phyloP scores from a whole-genome alignment of 441 rosid species.

The Populus hybrid region DNA sequence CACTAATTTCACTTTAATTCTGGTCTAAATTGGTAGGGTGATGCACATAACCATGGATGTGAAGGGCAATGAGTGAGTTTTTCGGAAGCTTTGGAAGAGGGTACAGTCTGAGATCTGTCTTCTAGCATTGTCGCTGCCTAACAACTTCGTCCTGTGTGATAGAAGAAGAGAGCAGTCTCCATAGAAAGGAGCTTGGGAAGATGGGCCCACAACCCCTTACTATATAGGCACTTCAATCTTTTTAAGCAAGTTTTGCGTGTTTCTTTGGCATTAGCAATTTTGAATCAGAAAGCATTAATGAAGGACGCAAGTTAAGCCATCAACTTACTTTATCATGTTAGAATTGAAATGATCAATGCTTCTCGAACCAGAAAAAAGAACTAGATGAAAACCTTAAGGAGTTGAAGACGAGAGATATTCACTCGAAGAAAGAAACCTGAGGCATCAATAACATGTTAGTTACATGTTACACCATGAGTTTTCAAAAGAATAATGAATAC shows the following conservation, averaged over 20 bases:
- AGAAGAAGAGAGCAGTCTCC: neutral
- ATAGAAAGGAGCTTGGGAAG: neutral
- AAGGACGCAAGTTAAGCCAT: too few relatives aligned
- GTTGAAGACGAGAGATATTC: neutral
- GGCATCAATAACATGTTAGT: neutral
- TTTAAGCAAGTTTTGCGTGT: too few relatives aligned
- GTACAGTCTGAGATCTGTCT: neutral
- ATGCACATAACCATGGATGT: neutral
- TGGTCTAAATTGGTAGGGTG: neutral
- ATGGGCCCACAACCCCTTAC: neutral
- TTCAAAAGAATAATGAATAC: slow-evolving; percentile 32
- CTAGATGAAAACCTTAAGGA: neutral
- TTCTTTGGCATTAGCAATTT: too few relatives aligned
- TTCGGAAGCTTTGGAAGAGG: neutral
- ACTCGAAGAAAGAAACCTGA: neutral
- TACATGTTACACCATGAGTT: neutral
- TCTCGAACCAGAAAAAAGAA: neutral
- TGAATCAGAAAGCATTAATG: too few relatives aligned
- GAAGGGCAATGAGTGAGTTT: neutral
- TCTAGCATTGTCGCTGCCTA: neutral
- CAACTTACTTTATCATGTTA: neutral
- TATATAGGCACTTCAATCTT: neutral
- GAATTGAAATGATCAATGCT: neutral
- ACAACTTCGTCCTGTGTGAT: neutral
- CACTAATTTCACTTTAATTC: neutral